These are phyloP conservation scores for Candida manassasensis DNA, from an alignment of 805 yeast genomes.

Conservation along the genomic window DNA sequence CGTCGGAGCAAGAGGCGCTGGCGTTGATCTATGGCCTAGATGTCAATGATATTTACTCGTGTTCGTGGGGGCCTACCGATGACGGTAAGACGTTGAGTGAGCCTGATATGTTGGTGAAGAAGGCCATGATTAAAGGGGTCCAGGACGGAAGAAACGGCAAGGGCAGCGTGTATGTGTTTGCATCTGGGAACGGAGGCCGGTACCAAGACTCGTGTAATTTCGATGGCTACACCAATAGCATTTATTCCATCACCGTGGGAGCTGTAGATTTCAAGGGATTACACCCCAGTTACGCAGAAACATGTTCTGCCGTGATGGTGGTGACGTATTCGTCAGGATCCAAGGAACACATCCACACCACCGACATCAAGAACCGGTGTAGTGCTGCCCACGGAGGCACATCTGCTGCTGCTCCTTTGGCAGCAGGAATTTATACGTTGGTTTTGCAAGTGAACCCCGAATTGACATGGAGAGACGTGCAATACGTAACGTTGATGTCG, in stretches of 20 bases:
- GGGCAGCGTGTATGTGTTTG: conserved; percentile 91
- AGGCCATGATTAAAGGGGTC: conserved; percentile 81
- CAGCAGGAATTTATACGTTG: conserved; percentile 90
- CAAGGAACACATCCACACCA: conserved; percentile 83
- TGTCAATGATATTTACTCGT: conserved; percentile 87
- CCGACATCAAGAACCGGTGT: conserved; percentile 70
- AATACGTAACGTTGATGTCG: conserved; percentile 70
- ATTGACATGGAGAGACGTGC: conserved; percentile 94
- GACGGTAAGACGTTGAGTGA: conserved; percentile 83
- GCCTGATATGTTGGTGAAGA: conserved; percentile 72
- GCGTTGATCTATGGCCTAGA: conserved; percentile 78
- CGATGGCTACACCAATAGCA: conserved; percentile 96
- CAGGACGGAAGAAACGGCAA: conserved; percentile 73
- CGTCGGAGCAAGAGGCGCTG: conserved; percentile 86
- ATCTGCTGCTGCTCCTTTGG: conserved; percentile 97
- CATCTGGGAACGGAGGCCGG: conserved; percentile 89
- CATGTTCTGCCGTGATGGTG: conserved; percentile 91
- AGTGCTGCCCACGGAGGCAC: conserved; percentile 87
- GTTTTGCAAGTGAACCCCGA: conserved; percentile 80
- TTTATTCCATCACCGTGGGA: conserved; percentile 90
- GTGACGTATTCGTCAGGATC: conserved; percentile 92
- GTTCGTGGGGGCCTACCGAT: conserved; percentile 98
- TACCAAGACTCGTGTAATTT: conserved; percentile 88
- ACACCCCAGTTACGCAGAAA: conserved; percentile 88
- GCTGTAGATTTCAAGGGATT: conserved; percentile 84